Conservation (phyloP, 2,329 filamentous ascomycete genomes). For the Penicillium griseofulvum region DNA sequence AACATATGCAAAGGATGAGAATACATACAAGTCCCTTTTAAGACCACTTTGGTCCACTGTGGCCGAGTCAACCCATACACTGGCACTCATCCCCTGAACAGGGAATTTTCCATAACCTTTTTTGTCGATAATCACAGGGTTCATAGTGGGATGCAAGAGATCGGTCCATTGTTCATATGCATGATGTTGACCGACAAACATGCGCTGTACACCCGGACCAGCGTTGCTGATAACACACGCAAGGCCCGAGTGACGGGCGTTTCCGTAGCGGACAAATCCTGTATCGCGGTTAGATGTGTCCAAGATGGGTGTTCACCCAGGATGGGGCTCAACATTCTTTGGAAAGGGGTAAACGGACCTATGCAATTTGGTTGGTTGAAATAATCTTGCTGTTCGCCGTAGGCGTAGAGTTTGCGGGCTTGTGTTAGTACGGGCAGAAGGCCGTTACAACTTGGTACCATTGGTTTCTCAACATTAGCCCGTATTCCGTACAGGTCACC, state of each 20-base stretch:
- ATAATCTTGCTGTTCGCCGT: constrained; percentile 64
- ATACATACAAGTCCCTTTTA: constrained; percentile 13
- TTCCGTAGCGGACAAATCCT: constrained; percentile 55
- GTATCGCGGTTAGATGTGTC: constrained; percentile 8
- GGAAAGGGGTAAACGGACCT: constrained; percentile 37
- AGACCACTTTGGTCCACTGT: constrained; percentile 31
- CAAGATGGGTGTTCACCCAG: not conserved
- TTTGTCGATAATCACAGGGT: constrained; percentile 56
- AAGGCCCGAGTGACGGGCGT: constrained; percentile 50
- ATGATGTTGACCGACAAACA: constrained; percentile 60
- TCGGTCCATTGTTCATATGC: constrained; percentile 63
- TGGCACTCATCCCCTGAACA: constrained; percentile 53
- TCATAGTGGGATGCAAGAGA: constrained; percentile 54
- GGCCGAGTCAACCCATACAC: constrained; percentile 60
- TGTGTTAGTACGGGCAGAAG: constrained; percentile 60
- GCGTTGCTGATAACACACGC: constrained; percentile 58
- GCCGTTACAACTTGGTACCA: constrained; percentile 53
- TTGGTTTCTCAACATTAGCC: constrained; percentile 47
- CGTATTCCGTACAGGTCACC: constrained; percentile 66
- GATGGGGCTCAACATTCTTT: not conserved
- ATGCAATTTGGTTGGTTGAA: constrained; percentile 61
- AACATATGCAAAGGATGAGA: not conserved
- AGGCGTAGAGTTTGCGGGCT: constrained; percentile 64
- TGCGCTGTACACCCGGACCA: constrained; percentile 51
- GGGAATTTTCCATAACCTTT: constrained; percentile 60